Base-by-base conservation (phyloP, 768 basidiomycete species). In the Calocybe indica region DNA sequence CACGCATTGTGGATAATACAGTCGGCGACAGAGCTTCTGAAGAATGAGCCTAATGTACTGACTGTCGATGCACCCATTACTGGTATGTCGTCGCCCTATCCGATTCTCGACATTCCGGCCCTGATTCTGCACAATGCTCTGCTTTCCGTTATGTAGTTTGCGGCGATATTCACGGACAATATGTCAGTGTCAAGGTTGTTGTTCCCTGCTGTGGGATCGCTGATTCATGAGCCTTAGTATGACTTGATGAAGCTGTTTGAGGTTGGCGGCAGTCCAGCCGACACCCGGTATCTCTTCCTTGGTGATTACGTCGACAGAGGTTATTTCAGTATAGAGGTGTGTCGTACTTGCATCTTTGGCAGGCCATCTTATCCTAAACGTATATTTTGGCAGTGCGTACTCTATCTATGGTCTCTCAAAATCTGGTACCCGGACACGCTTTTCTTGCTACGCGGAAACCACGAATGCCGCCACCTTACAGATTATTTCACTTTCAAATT, bases 401-500 rank as follows among this genome's bases (percentile, higher is more conserved):
- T 98, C 40, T 99, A 99, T 66, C 78, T 99, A 29, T 99, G 94
- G 94, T 80, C 92, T 2, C 76, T 99, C 65, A 99, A 99, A 74
- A 97, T 99, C 64, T 97, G 95, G 93, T 98, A 97, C 66, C 96
- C 96, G 44, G 84, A 94, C 56, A 96, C 94, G 28, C 75, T 98
- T 34, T 97, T 95, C 76, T 80, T 99, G 36, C 78, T 99, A 33
- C 90, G 96, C 43, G 96, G 96, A 42, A 99, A 99, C 60, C 96
- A 99, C 66, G 96, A 99, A 72, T 99, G 96, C 64, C 84, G 96
- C 42, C 96, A 98, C 71, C 70, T 98, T 64, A 99, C 95, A 14
- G 94, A 98, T 61, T 97, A 98, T 67, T 98, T 96, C 63, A 98
- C 94, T 33, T 98, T 98, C 78, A 98, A 96, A 68, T 84, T 96